A percentile compares a stretch with the other conserved stretches of the same genome.
Conservation (phyloP, 352 stramenopile genomes). For the Phytopythium cucurbitacearum region DNA sequence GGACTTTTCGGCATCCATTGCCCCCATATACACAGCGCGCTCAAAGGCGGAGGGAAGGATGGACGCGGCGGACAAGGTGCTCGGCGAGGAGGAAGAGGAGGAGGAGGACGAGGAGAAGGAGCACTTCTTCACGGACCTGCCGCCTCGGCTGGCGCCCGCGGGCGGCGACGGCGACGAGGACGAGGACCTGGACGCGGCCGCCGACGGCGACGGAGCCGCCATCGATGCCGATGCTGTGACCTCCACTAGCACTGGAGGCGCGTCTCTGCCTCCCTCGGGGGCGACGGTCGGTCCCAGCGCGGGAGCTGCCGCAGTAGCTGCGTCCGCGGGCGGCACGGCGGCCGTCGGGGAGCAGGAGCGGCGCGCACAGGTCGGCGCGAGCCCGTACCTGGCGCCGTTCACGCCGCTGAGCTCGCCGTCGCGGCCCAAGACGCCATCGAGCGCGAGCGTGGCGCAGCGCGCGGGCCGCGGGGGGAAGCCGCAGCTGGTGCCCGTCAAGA, state of each 20-base stretch:
- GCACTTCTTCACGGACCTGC: conserved; percentile 26
- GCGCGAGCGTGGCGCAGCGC: conserved; percentile 15
- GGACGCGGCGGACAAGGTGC: conserved; percentile 21
- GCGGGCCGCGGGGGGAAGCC: conserved; percentile 30
- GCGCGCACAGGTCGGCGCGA: conserved; percentile 55
- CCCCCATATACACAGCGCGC: conserved; percentile 4
- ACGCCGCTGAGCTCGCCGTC: conserved; percentile 60
- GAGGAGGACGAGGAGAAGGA: conserved; percentile 30
- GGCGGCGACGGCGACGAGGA: conserved; percentile 10
- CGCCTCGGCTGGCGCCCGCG: conserved; percentile 1
- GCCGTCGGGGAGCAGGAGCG: conserved; percentile 36
- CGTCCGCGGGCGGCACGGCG: conserved; percentile 13
- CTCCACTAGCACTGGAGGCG: no score
- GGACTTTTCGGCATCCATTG: background rate
- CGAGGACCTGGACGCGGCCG: background rate
- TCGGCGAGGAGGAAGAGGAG: conserved; percentile 12
- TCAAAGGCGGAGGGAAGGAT: conserved; percentile 6
- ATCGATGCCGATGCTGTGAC: no score
- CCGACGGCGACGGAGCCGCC: background rate
- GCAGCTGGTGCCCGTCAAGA: conserved; percentile 50
- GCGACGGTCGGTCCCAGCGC: no score
- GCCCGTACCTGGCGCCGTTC: conserved; percentile 63
- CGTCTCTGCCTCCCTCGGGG: no score
- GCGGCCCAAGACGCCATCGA: conserved; percentile 50
- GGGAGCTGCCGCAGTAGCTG: background rate